Evolutionary conservation across 331 rosid species (phyloP), one percentile per base, ranked within the genome.

Genomic region (Saraca asoca): DNA sequence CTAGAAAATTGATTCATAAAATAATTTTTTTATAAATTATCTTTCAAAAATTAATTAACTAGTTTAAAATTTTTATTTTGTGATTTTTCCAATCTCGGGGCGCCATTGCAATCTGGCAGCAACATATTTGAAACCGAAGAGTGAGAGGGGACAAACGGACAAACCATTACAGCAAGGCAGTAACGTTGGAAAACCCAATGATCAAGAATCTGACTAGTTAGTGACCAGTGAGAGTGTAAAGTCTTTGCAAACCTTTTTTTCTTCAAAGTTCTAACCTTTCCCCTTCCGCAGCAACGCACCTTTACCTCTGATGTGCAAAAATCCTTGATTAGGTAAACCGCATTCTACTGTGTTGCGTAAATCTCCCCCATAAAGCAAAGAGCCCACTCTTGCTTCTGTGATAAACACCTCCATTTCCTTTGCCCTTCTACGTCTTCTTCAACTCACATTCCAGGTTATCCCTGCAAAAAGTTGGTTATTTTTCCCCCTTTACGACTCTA

Each of bases 191-290:
- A 59, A 24, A 39, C 80, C 34, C 80, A 4, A 12, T 39, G 79
- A 75, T 68, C 78, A 77, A 83, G 81, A 64, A 68, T 51, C 60
- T 62, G 87, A 76, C 74, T 17, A 0, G 29, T 74, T 24, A 24
- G 31, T 1, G 31, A 24, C 31, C 31, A 24, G 31, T 24, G 31
- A 24, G 31, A 24, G 31, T 1, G 31, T 24, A 24, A 24, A 24
- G 31, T 24, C 3, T 24, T 1, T 24, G n/a, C n/a, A 42, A 58
- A 48, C 73, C 24, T 20, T 50, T 39, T 66, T 72, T 7, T n/a
- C 6, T 4, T 1, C 6, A 56, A 74, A 57, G 31, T 24, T 24
- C 31, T 1, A 24, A 24, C 31, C 72, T 78, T 61, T 79, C 60
- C 55, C 67, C n/a, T 59, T 66, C 38, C 17, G 58, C 53, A 13